Evolutionary conservation across 441 rosid species (phyloP).

Genomic region (Macaranga tanarius): DNA sequence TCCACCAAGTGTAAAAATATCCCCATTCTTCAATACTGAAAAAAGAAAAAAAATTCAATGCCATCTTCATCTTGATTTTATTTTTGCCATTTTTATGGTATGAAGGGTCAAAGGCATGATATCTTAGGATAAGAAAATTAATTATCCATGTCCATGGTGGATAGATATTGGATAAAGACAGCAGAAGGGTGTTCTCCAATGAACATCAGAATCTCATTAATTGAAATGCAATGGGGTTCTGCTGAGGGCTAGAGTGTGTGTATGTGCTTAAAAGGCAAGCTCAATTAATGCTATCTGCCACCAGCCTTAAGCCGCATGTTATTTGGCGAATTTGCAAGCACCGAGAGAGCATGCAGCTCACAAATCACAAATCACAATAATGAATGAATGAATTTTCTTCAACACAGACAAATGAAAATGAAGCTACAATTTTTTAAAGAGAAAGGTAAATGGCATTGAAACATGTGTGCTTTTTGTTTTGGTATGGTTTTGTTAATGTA

Average conservation of each 20-base stretch:
- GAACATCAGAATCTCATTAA: not conserved
- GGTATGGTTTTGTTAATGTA: not conserved
- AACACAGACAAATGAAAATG: not conserved
- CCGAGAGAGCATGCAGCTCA: not conserved
- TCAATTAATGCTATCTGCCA: too few relatives aligned
- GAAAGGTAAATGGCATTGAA: not conserved
- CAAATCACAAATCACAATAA: not conserved
- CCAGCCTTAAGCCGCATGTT: slow-evolving; percentile 15
- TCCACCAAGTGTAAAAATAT: too few relatives aligned
- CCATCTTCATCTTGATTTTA: too few relatives aligned
- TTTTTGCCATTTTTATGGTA: too few relatives aligned
- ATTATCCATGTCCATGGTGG: too few relatives aligned
- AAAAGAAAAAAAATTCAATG: too few relatives aligned
- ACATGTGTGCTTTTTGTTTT: not conserved
- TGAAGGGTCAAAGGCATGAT: too few relatives aligned
- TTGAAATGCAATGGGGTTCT: not conserved
- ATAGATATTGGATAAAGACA: not conserved
- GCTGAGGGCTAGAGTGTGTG: not conserved
- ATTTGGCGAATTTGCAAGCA: not conserved
- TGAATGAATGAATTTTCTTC: too few relatives aligned
- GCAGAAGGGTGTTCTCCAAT: not conserved
- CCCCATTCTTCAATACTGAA: too few relatives aligned
- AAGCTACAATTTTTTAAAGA: not conserved
- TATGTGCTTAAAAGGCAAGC: too few relatives aligned
- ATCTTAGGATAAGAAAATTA: too few relatives aligned